A percentile compares a stretch with the other conserved stretches of the same genome.
phyloP scores from a whole-genome alignment of 192 early-diverging fungal species.

The Gigaspora rosea region DNA sequence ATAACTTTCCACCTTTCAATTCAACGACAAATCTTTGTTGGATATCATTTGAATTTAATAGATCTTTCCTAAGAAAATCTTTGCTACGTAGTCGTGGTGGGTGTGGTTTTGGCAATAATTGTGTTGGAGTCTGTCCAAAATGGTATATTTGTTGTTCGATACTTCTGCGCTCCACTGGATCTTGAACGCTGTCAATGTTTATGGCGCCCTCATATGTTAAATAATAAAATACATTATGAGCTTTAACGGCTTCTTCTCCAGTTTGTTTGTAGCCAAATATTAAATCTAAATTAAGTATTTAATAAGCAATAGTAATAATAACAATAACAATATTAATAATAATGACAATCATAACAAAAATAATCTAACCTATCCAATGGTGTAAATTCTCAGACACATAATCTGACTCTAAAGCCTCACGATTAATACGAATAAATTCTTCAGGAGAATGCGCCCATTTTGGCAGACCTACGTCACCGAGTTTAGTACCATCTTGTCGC shows the following conservation, averaged over 20 bases:
- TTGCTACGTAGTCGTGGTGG: slow-evolving; percentile 46
- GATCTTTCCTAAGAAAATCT: slow-evolving; percentile 27
- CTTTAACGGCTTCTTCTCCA: slow-evolving; percentile 72
- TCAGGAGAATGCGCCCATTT: slow-evolving; percentile 75
- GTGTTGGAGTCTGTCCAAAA: slow-evolving; percentile 90
- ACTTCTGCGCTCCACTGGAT: slow-evolving; percentile 68
- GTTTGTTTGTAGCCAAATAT: slow-evolving; percentile 87
- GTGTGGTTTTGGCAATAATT: slow-evolving; percentile 87
- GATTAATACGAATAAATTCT: slow-evolving; percentile 83
- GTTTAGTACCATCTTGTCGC: slow-evolving; percentile 18
- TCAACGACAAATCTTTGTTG: slow-evolving; percentile 22
- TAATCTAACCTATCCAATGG: slow-evolving; percentile 61
- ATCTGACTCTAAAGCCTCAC: slow-evolving; percentile 71
- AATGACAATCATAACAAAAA: background rate
- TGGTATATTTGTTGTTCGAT: slow-evolving; percentile 81
- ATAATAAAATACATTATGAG: slow-evolving; percentile 77
- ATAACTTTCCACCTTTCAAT: slow-evolving; percentile 15
- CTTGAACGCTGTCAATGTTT: slow-evolving; percentile 68
- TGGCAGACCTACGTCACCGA: slow-evolving; percentile 61
- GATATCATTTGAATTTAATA: slow-evolving; percentile 15
- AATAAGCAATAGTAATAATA: background rate
- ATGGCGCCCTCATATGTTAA: slow-evolving; percentile 81
- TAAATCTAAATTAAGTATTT: slow-evolving; percentile 56
- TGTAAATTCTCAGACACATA: slow-evolving; percentile 78
- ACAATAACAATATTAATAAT: background rate